These are phyloP conservation scores for Babesia ovis DNA, from an alignment of 169 alveolate species.

Conservation along the genomic window DNA sequence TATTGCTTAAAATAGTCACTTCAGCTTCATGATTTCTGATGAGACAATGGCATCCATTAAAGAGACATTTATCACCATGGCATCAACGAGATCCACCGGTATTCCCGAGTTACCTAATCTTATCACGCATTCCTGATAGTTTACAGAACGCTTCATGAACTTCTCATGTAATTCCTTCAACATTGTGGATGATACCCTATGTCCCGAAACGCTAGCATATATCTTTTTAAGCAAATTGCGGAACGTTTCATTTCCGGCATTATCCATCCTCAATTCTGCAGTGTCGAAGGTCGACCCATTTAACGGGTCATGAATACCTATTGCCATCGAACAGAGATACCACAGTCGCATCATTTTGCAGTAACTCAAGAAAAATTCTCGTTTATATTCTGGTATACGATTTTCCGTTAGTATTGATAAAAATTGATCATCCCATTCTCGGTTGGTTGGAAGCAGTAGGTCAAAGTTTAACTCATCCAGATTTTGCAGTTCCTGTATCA, in stretches of 20 bases:
- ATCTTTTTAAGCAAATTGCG: not conserved
- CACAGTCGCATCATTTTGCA: constrained; percentile 35
- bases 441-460: constrained; percentile 10
- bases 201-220: not conserved
- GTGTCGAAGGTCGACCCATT: not conserved
- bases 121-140: constrained; percentile 17
- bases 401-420: not conserved
- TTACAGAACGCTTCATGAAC: constrained; percentile 18
- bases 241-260: not conserved
- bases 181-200: not conserved
- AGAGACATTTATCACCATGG: constrained; percentile 4
- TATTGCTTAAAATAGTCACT: no score
- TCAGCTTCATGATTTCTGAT: not conserved
- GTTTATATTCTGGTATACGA: constrained; percentile 9
- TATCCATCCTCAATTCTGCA: not conserved
- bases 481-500: constrained; percentile 12
- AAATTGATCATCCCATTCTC: not conserved
- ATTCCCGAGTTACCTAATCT: not conserved
- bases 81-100: constrained; percentile 13
- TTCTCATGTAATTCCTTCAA: not conserved
- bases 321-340: constrained; percentile 3
- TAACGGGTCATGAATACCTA: not conserved
- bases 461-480: constrained; percentile 5
- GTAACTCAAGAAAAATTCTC: constrained; percentile 22
- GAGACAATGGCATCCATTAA: constrained; percentile 14